Conservation (phyloP, 2,329 filamentous ascomycete species). For the Cryphonectria carpinicola region DNA sequence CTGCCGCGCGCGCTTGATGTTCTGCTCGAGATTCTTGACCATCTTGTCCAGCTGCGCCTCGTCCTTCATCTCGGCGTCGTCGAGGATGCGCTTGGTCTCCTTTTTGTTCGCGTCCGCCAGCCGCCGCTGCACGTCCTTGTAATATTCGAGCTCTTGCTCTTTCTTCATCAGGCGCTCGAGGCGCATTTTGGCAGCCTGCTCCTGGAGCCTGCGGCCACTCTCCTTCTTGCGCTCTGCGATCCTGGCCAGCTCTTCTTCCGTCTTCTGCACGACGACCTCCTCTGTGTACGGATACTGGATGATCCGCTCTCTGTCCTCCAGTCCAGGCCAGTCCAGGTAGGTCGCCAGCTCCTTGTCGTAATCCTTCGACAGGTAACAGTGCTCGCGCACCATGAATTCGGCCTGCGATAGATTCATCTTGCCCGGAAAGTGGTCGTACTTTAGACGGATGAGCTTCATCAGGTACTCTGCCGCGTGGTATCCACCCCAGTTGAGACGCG, state of each 20-base stretch:
- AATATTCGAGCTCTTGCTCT: slow-evolving; percentile 93
- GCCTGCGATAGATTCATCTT: slow-evolving; percentile 87
- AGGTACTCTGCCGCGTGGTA: slow-evolving; percentile 90
- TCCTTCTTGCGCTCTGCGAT: slow-evolving; percentile 96
- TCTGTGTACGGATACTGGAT: slow-evolving; percentile 95
- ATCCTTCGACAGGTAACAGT: slow-evolving; percentile 85
- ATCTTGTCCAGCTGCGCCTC: slow-evolving; percentile 82
- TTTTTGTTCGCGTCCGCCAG: slow-evolving; percentile 84
- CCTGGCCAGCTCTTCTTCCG: slow-evolving; percentile 86
- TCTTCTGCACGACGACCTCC: slow-evolving; percentile 87
- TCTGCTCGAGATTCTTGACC: slow-evolving; percentile 87
- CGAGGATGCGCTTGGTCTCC: slow-evolving; percentile 81
- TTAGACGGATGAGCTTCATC: slow-evolving; percentile 83
- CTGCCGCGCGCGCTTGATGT: slow-evolving; percentile 85
- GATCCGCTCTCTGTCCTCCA: slow-evolving; percentile 87
- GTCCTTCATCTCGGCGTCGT: slow-evolving; percentile 90
- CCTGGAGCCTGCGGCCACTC: slow-evolving; percentile 85
- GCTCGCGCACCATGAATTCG: slow-evolving; percentile 83
- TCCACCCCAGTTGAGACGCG: slow-evolving; percentile 92
- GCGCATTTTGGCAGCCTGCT: slow-evolving; percentile 96
- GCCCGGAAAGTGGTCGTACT: slow-evolving; percentile 87
- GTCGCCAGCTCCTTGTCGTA: slow-evolving; percentile 77
- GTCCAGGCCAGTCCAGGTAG: slow-evolving; percentile 87
- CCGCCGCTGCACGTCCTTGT: slow-evolving; percentile 77
- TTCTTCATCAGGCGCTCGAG: slow-evolving; percentile 94